Base-by-base conservation (phyloP, 148 eudicot species). In the Suaeda aralocaspica region DNA sequence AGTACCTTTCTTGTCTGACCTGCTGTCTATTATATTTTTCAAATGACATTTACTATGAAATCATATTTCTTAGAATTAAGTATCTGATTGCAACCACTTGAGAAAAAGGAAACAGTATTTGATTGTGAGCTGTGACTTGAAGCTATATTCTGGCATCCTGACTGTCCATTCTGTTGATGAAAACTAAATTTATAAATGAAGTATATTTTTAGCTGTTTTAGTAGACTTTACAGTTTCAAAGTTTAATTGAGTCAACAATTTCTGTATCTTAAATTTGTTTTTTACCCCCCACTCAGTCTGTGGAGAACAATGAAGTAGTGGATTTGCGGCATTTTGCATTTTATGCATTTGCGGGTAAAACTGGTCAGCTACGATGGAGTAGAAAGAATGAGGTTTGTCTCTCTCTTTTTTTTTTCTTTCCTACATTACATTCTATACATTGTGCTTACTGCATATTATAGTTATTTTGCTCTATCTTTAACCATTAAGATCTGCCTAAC, bases 241-340 rank as follows among this genome's bases (percentile, higher is more conserved):
- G 4, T 39, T 58, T 46, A 25, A 36, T 26, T 25, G 44, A 34
- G 55, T 36, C 22, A 51, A 19, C n/a, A 48, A 2, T 39, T 58
- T 13, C 24, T 16, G 1, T 19, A 8, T 26, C 30, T 53, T n/a
- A n/a, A n/a, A 19, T 58, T 52, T 36, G 24, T 49, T 49, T 19
- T 69, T 72, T 69, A 56, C 26, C 66, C 11, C 46, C 46, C 44
- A 72, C 57, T 60, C 79, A 89, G 96, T 74, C 75, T 68, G 77
- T 79, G 64, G 98, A 92, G 73, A 86, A 81, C 70, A 71, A 84
- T 61, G 92, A 80, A 75, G 74, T 81, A 6, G 86, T 82, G 82
- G 98, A 93, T 82, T 78, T 93, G 79, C 90, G 98, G 55, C 98
- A 93, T 82, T 93, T 93, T 85, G 96, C 96, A 61, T 81, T 93